Conservation (phyloP, 2,329 filamentous ascomycete genomes). For the Penicillium hordei region DNA sequence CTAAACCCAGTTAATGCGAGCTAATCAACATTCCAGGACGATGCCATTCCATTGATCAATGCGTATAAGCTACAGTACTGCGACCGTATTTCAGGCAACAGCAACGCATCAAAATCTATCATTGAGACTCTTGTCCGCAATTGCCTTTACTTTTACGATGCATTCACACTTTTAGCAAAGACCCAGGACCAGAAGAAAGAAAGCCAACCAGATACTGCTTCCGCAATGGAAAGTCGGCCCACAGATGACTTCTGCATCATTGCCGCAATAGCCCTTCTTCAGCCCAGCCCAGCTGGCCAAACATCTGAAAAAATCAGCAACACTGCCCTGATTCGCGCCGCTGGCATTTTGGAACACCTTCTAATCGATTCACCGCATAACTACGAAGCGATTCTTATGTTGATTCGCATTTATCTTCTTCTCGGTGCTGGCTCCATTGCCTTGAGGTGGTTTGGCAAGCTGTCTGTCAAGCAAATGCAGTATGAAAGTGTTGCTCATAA, state of each 20-base stretch:
- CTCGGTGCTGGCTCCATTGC: conserved; percentile 49
- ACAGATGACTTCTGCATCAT: conserved; percentile 46
- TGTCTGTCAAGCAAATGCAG: conserved; percentile 52
- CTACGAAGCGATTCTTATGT: conserved; percentile 46
- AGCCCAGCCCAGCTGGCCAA: conserved; percentile 25
- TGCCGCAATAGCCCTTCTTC: conserved; percentile 45
- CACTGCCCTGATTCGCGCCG: conserved; percentile 38
- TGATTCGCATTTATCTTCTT: conserved; percentile 46
- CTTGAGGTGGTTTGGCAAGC: conserved; percentile 46
- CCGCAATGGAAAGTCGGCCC: conserved; percentile 45
- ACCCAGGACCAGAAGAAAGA: conserved; percentile 9
- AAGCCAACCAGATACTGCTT: conserved; percentile 21
- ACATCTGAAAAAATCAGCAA: conserved; percentile 25
- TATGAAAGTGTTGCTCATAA: conserved; percentile 50
- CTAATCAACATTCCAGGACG: conserved; percentile 18
- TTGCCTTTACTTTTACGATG: conserved; percentile 39
- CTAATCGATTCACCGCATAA: conserved; percentile 47
- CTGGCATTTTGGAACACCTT: conserved; percentile 42
- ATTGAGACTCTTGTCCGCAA: conserved; percentile 41
- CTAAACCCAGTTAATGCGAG: background rate
- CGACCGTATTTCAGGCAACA: conserved; percentile 37
- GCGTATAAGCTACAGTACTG: conserved; percentile 47
- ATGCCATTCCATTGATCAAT: conserved; percentile 40
- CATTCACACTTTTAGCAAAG: conserved; percentile 22
- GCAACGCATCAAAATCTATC: conserved; percentile 25